A percentile compares a stretch with the other conserved stretches of the same genome.
Evolutionary conservation across 1,139 yeast species (phyloP).

Genomic region (Candida frijolesensis): DNA sequence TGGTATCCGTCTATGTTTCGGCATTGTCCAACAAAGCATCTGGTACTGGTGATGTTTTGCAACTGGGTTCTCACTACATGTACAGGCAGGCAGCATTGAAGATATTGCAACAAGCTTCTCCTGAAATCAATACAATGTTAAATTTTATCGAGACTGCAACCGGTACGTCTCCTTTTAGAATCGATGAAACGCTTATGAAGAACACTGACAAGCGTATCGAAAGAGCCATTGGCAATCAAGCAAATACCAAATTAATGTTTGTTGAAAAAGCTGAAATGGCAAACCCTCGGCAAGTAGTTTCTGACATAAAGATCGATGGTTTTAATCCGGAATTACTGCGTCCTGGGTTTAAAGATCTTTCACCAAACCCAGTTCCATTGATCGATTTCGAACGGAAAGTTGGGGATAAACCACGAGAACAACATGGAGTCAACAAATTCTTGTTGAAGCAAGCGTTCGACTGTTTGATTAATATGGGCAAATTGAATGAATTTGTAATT

Average conservation of each 20-base stretch:
- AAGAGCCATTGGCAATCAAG: conserved; percentile 8
- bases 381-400: conserved; percentile 33
- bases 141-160: conserved; percentile 16
- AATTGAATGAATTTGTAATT: conserved; percentile 30
- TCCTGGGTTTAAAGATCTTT: conserved; percentile 25
- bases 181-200: conserved; percentile 5
- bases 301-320: conserved; percentile 12
- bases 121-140: conserved; percentile 31
- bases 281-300: conserved; percentile 19
- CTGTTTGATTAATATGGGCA: conserved; percentile 35
- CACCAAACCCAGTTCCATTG: conserved; percentile 22
- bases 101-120: conserved; percentile 16
- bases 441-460: conserved; percentile 36
- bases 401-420: background rate
- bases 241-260: background rate
- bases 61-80: conserved; percentile 32
- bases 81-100: conserved; percentile 23
- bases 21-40: conserved; percentile 32
- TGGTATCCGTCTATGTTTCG: conserved; percentile 32
- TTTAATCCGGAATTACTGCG: conserved; percentile 32
- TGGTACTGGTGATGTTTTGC: conserved; percentile 28
- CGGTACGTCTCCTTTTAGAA: conserved; percentile 5
- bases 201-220: conserved; percentile 20
- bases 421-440: conserved; percentile 29
- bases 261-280: conserved; percentile 7